phyloP scores from a whole-genome alignment of 805 yeast species.

The Cyberlindnera mrakii region DNA sequence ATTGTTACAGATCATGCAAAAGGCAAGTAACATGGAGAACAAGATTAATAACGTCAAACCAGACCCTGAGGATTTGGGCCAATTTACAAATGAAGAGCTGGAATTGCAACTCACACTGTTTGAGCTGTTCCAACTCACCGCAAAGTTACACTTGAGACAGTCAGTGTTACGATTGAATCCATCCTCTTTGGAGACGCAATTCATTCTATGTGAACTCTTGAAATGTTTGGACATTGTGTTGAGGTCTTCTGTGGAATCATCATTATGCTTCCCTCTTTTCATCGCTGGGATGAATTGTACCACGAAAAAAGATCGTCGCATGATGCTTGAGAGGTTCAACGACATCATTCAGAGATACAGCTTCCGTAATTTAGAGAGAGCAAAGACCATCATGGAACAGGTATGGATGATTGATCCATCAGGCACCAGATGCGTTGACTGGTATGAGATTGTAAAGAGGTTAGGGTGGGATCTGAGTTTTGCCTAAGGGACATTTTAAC shows the following conservation, averaged over 20 bases:
- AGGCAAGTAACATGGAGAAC: constrained; percentile 37
- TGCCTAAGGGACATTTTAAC: constrained; percentile 32
- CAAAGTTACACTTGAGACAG: constrained; percentile 62
- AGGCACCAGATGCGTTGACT: constrained; percentile 62
- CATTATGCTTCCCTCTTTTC: constrained; percentile 70
- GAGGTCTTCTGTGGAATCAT: constrained; percentile 64
- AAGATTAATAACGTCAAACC: constrained; percentile 49
- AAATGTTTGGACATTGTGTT: constrained; percentile 55
- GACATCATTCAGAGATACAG: constrained; percentile 56
- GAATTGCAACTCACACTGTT: constrained; percentile 65
- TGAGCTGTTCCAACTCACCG: constrained; percentile 64
- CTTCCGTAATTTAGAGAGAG: constrained; percentile 55
- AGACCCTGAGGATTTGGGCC: constrained; percentile 38
- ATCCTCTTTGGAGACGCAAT: constrained; percentile 56
- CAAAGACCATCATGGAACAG: constrained; percentile 31
- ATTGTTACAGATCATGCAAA: constrained; percentile 28
- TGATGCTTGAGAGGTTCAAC: constrained; percentile 47
- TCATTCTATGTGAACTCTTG: constrained; percentile 45
- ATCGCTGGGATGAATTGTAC: constrained; percentile 69
- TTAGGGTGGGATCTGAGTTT: constrained; percentile 78
- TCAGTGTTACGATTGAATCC: constrained; percentile 57
- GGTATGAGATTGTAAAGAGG: constrained; percentile 61
- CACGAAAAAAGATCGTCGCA: constrained; percentile 42
- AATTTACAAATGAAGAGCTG: constrained; percentile 39
- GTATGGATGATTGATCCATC: constrained; percentile 36